A percentile compares a stretch with the other conserved stretches of the same genome.
Evolutionary conservation across 495 filamentous ascomycete species (phyloP).

Genomic region (Podospora pseudocomata): DNA sequence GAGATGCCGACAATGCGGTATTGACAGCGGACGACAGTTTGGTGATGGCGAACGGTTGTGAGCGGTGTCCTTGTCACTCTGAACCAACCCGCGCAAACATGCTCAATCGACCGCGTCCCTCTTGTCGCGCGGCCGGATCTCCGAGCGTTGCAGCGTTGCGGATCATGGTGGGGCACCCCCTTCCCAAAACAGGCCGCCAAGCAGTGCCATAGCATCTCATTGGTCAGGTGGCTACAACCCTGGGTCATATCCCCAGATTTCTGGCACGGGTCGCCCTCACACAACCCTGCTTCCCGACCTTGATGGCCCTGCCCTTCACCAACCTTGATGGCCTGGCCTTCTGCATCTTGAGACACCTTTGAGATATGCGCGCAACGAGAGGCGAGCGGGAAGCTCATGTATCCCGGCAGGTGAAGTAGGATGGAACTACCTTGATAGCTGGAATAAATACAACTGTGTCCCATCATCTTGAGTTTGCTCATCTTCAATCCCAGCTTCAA

Average conservation of each 20-base stretch:
- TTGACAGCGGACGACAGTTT: neutral
- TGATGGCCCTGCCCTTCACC: neutral
- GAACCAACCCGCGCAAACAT: constrained; percentile 34
- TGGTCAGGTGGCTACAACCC: neutral
- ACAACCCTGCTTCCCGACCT: neutral
- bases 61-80: neutral
- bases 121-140: constrained; percentile 3
- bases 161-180: neutral
- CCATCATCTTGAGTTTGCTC: neutral
- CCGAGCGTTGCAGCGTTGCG: constrained; percentile 2
- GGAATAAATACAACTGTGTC: neutral
- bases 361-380: neutral
- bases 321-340: constrained; percentile 2
- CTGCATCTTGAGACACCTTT: neutral
- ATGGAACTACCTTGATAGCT: neutral
- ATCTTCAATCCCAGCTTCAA: neutral
- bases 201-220: neutral
- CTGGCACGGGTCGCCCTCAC: neutral
- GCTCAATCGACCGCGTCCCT: constrained; percentile 27
- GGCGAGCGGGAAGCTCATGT: neutral
- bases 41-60: neutral
- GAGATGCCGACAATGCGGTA: neutral
- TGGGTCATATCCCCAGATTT: neutral
- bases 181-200: constrained; percentile 2
- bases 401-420: neutral